Evolutionary conservation across 441 rosid species (phyloP).

Genomic region (Gossypium trilobum): DNA sequence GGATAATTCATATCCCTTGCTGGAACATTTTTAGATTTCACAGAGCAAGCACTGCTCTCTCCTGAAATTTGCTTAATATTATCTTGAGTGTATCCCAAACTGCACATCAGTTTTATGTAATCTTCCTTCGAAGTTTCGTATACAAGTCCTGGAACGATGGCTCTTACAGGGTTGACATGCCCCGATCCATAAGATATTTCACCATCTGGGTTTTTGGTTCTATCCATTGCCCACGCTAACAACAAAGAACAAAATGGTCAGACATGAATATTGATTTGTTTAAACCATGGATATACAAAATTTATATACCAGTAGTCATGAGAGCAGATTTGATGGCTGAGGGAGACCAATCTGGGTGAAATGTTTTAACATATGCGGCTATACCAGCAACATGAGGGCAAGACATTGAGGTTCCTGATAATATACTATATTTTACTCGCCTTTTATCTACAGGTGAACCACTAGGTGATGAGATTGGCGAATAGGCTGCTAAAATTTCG

Average conservation of each 20-base stretch:
- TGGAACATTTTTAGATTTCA: conserved; percentile 19
- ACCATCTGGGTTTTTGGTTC: not conserved
- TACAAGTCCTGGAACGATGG: conserved; percentile 30
- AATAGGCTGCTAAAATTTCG: conserved; percentile 44
- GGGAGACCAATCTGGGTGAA: conserved; percentile 46
- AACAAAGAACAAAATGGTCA: not conserved
- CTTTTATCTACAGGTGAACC: conserved; percentile 12
- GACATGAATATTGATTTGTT: not conserved
- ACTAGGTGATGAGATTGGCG: conserved; percentile 13
- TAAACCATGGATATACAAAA: not conserved
- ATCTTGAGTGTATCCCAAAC: conserved; percentile 9
- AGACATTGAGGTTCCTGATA: conserved; percentile 51
- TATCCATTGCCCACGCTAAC: conserved; percentile 26
- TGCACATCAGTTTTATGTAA: conserved; percentile 27
- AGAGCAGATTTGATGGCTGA: conserved; percentile 43
- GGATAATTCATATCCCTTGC: conserved; percentile 25
- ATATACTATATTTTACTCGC: conserved; percentile 16
- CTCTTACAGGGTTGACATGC: conserved; percentile 25
- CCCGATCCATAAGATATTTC: conserved; percentile 37
- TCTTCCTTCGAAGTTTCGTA: conserved; percentile 25
- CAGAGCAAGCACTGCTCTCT: conserved; percentile 30
- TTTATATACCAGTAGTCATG: conserved; percentile 46
- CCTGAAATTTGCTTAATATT: conserved; percentile 23
- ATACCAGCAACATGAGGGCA: conserved; percentile 43
- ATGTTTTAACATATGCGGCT: conserved; percentile 42